Base-by-base conservation (phyloP, 2,329 filamentous ascomycete genomes). In the Beauveria caledonica region DNA sequence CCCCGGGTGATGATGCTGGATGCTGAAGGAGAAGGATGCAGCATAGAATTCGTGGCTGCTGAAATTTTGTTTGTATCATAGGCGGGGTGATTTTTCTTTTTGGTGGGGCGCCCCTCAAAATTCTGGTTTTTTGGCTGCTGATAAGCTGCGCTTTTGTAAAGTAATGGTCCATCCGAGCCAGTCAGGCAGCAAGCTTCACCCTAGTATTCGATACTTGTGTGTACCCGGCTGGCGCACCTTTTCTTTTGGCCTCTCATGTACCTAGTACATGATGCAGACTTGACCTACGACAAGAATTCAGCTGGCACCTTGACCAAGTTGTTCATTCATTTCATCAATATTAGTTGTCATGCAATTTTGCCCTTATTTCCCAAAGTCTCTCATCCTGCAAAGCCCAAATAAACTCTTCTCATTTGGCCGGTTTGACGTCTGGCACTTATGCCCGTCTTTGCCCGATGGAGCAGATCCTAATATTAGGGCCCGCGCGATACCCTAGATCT, bases 71-170 rank as follows among this genome's bases (percentile, higher is more conserved):
- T 45, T 62, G 54, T 25, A 54, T 62, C 60, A 65, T 68, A 72
- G 71, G 72, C 72, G 73, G 73, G 73, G 73, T 74, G 72, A 70
- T 72, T 71, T 73, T 73, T 73, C 67, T 68, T 68, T 61, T 62
- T 62, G 68, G 73, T 74, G 73, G 73, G 72, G 72, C 71, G 65
- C 62, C 62, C 68, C 56, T 58, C 68, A 71, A 68, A 71, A 69
- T 70, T 73, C 8, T 51, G 46, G 55, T 39, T 40, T 23, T 45
- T 29, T 53, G 40, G 19, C 49, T 46, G 49, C 40, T 53, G 58
- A 60, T 60, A 60, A 60, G 58, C 58, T 15, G 49, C 40, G n/a
- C 21, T 17, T 33, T 17, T 50, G 17, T 4, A 21, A 27, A 10
- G 6, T 54, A 40, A 51, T 42, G 58, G 58, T 60, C 27, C 58